phyloP scores from a whole-genome alignment of 306 rosid genomes.

The Clitoria ternatea region DNA sequence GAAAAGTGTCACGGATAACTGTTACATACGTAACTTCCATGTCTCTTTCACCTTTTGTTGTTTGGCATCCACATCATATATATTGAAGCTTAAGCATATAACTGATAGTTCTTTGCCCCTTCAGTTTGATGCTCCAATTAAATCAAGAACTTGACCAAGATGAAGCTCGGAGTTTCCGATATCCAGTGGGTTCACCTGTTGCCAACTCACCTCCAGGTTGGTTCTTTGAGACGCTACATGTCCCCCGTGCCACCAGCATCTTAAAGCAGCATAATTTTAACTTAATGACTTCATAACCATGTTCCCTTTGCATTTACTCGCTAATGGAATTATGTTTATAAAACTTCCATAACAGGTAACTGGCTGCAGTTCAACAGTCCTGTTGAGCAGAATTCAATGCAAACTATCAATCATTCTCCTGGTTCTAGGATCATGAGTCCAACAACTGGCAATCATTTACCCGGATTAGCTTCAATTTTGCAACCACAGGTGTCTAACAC shows the following conservation, averaged over 20 bases:
- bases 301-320: slow-evolving; percentile 19
- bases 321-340: slow-evolving; percentile 17
- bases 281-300: background rate
- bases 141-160: slow-evolving; percentile 97
- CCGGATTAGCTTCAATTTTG: slow-evolving; percentile 93
- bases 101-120: slow-evolving; percentile 16
- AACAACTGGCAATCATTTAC: slow-evolving; percentile 56
- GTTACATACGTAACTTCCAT: background rate
- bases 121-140: slow-evolving; percentile 85
- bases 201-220: slow-evolving; percentile 95
- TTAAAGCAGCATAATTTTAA: background rate
- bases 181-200: slow-evolving; percentile 83
- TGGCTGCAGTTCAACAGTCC: slow-evolving; percentile 87
- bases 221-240: slow-evolving; percentile 22
- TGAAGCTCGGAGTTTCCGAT: slow-evolving; percentile 67
- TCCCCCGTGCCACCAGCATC: background rate
- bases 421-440: slow-evolving; percentile 77
- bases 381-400: slow-evolving; percentile 72
- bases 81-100: background rate
- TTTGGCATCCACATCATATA: background rate
- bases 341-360: slow-evolving; percentile 49
- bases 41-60: slow-evolving; percentile 6
- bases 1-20: background rate
- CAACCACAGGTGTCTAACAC: slow-evolving; percentile 63
- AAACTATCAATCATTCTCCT: slow-evolving; percentile 65